Evolutionary conservation across 2,329 filamentous ascomycete species (phyloP).

Genomic region (Pyricularia sp.): DNA sequence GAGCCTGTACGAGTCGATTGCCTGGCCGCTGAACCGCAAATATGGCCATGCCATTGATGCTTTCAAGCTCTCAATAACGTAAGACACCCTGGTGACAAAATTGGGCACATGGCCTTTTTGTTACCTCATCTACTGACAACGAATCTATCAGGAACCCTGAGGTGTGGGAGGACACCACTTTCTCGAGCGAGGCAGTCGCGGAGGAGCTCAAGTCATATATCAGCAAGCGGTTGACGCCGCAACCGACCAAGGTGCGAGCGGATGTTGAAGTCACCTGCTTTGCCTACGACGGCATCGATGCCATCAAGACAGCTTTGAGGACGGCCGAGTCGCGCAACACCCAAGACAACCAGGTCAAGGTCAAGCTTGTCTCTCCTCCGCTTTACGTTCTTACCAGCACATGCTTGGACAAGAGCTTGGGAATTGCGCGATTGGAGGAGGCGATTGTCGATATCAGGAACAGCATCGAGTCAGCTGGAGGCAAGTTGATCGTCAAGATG

Average conservation of each 20-base stretch:
- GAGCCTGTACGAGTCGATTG: constrained; percentile 85
- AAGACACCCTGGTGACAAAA: constrained; percentile 21
- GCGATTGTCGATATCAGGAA: constrained; percentile 80
- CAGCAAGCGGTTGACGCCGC: constrained; percentile 89
- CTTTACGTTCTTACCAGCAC: constrained; percentile 94
- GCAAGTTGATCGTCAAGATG: constrained; percentile 88
- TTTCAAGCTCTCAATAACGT: constrained; percentile 99
- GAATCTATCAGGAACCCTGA: constrained; percentile 64
- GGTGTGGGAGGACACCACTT: constrained; percentile 88
- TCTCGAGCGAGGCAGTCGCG: constrained; percentile 75
- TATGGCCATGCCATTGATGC: constrained; percentile 95
- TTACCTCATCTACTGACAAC: background rate
- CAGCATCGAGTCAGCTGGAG: constrained; percentile 70
- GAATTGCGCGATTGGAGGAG: constrained; percentile 76
- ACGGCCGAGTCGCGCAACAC: constrained; percentile 91
- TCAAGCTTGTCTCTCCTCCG: constrained; percentile 94
- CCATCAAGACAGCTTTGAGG: constrained; percentile 86
- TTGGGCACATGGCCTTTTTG: background rate
- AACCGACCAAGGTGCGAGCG: constrained; percentile 97
- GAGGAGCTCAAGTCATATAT: constrained; percentile 94
- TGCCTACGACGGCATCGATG: constrained; percentile 96
- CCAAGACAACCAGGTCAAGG: constrained; percentile 88
- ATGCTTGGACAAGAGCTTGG: constrained; percentile 83
- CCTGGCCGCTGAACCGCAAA: constrained; percentile 96
- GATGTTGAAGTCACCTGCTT: constrained; percentile 96